Base-by-base conservation (phyloP, 2,329 filamentous ascomycete genomes). In the Curvularia hawaiiensis region DNA sequence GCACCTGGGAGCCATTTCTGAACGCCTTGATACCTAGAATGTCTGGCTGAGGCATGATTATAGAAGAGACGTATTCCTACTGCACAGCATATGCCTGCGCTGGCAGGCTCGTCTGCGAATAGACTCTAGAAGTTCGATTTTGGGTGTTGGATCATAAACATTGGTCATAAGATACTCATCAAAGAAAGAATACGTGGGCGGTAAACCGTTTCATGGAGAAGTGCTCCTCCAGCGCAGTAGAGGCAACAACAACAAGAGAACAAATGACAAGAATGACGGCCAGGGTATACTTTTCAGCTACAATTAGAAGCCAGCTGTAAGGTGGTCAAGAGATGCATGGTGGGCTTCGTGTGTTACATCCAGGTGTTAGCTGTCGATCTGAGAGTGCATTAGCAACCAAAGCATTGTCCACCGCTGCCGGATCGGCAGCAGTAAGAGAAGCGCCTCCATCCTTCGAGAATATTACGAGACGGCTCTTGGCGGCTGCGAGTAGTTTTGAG, bases 21-120 rank as follows among this genome's bases (percentile, higher is more conserved):
- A 75, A 76, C 18, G 74, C 71, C 28, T 48, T 60, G 45, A 76
- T 69, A 18, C 72, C 72, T 35, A 73, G 56, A 40, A 73, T 67
- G 16, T 68, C 59, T 31, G 65, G 56, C 43, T 39, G 33, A 10
- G 52, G 39, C 60, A 62, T 62, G 11, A 20, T 53, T 26, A 9
- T 28, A 40, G 35, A 7, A n/a, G 41, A 11, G 41, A 38, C 41
- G n/a, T 22, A 22, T 7, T 39, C 11, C 30, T 14, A 52, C 31
- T 28, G 20, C 28, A 35, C 16, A 35, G 30, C 54, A 43, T 31
- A 16, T 35, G 24, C 22, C n/a, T 14, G 26, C 26, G 35, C 26
- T 50, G 35, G n/a, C 24, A 40, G 20, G 35, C 5, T 20, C 24
- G 47, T 40, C 10, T 14, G 28, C 20, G 35, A 26, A 39, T 35